Conservation (phyloP, 148 eudicot genomes). For the Camellia granthamiana region DNA sequence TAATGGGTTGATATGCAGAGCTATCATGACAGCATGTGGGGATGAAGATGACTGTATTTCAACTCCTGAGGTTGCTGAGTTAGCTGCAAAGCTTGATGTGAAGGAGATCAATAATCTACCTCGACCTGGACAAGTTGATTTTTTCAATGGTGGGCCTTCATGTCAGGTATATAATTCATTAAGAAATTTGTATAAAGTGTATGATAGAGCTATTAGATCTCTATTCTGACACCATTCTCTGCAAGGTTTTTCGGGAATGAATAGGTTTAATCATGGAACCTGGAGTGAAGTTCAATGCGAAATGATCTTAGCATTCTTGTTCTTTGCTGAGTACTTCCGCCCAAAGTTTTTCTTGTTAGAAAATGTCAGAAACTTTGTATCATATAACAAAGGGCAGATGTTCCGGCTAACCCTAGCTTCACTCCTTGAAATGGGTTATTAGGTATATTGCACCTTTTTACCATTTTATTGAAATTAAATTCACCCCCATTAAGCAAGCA, state of each 20-base stretch:
- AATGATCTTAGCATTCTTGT: conserved; percentile 70
- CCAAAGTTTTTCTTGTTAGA: conserved; percentile 64
- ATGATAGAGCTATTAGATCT: not conserved
- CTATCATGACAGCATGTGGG: conserved; percentile 76
- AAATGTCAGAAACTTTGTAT: conserved; percentile 65
- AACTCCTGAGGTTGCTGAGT: conserved; percentile 75
- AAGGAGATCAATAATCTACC: conserved; percentile 56
- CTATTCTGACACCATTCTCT: conserved; percentile 1
- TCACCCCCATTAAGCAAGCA: not conserved
- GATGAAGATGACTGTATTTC: conserved; percentile 79
- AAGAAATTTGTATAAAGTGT: not conserved
- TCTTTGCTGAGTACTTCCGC: conserved; percentile 71
- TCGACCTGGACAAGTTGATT: conserved; percentile 89
- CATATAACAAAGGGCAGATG: conserved; percentile 80
- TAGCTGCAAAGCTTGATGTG: conserved; percentile 62
- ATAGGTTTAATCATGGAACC: conserved; percentile 62
- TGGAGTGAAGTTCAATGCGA: conserved; percentile 84
- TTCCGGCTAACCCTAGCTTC: conserved; percentile 63
- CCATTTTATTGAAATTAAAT: not conserved
- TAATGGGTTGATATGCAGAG: conserved; percentile 36
- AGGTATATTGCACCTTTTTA: conserved; percentile 33
- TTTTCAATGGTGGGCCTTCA: conserved; percentile 98
- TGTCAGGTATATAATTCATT: conserved; percentile 57
- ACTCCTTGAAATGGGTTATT: conserved; percentile 73
- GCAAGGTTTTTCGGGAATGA: conserved; percentile 82